Evolutionary conservation across 805 yeast genomes (phyloP).

Genomic region (Candida lessepsii): DNA sequence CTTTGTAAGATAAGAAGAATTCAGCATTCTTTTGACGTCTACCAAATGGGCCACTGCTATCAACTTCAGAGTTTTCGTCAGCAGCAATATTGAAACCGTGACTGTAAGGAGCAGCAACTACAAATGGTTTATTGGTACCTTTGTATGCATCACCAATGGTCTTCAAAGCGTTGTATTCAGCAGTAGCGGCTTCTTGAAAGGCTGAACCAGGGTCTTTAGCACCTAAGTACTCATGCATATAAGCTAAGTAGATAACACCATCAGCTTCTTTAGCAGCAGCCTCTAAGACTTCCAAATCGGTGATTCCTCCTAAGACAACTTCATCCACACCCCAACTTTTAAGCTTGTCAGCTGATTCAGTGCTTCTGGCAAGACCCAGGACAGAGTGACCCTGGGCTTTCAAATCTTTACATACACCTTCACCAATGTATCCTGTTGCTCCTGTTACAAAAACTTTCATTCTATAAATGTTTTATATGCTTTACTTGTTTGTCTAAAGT

Average conservation of each 20-base stretch:
- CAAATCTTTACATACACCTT: conserved; percentile 19
- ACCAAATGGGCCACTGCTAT: background rate
- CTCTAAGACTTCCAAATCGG: conserved; percentile 24
- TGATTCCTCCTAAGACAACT: conserved; percentile 27
- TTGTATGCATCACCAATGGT: conserved; percentile 25
- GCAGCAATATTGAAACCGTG: background rate
- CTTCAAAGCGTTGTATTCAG: conserved; percentile 26
- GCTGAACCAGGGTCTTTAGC: conserved; percentile 16
- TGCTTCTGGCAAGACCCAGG: conserved; percentile 31
- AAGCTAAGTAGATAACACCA: conserved; percentile 39
- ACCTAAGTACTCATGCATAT: conserved; percentile 27
- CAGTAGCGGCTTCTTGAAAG: conserved; percentile 18
- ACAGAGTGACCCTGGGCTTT: conserved; percentile 24
- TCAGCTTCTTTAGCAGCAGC: conserved; percentile 29
- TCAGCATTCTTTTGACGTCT: conserved; percentile 2
- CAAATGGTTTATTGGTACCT: conserved; percentile 28
- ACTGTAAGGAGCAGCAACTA: conserved; percentile 9
- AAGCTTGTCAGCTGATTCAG: conserved; percentile 21
- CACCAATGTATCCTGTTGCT: conserved; percentile 34
- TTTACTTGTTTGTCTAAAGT: too few relatives aligned
- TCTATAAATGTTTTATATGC: background rate
- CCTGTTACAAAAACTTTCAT: conserved; percentile 36
- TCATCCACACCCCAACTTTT: conserved; percentile 20
- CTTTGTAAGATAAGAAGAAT: conserved; percentile 12
- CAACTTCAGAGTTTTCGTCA: conserved; percentile 1